Evolutionary conservation across 2,329 filamentous ascomycete species (phyloP), one percentile per base, ranked within the genome.

Genomic region (Conoideocrella luteorostrata): DNA sequence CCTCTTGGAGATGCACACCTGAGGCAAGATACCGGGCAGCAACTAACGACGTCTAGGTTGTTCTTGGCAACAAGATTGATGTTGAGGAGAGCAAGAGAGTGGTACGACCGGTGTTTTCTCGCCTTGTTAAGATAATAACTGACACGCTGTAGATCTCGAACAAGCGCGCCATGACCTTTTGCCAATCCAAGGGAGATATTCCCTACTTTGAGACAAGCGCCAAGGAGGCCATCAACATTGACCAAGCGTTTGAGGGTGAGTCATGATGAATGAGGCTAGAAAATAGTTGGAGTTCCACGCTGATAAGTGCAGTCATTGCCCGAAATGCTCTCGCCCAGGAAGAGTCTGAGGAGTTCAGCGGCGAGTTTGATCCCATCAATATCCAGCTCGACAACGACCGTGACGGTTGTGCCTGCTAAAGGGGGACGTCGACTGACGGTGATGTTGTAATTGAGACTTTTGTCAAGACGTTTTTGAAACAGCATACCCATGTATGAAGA

Each of bases 171-270:
- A 90, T 91, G 80, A 90, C 91, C 12, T 98, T 96, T 66, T 98
- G 93, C 68, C 89, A 96, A 67, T 94, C 88, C 45, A 96, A 97
- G 70, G 91, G 91, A 38, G 88, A 88, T 47, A 96, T 98, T 52
- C 93, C 93, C 15, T 98, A 98, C 69, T 98, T 98, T 60, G 93
- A 98, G 79, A 98, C 93, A 15, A 96, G 90, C 68, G 93, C 93
- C 48, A 98, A 98, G 74, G 93, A 98, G 67, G 93, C 91, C 48
- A 86, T 96, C 69, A 98, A 98, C 61, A 93, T 98, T 34, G 93
- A 98, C 68, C 89, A 80, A 60, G 77, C 77, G 21, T 81, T 81
- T 55, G 82, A 87, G 65, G 79, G 81, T 82, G 62, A 47, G 68
- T 54, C 36, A n/a, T n/a, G n/a, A n/a, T n/a, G n/a, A n/a, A n/a